Conservation (phyloP, 768 basidiomycete species). For the Xanthoconium purpureum region DNA sequence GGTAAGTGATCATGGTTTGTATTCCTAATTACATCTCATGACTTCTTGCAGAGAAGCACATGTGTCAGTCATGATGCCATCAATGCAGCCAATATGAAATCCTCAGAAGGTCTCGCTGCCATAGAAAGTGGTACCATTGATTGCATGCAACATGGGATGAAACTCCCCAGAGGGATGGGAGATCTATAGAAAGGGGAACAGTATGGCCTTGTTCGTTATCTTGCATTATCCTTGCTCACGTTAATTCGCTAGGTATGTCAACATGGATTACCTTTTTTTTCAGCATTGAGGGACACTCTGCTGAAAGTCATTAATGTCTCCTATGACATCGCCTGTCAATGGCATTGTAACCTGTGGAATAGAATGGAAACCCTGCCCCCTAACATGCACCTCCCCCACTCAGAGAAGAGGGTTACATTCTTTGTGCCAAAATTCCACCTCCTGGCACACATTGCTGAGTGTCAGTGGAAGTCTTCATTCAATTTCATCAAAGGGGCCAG, state of each 20-base stretch:
- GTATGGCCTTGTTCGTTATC: no score
- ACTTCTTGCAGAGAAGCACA: neutral
- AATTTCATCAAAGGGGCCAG: neutral
- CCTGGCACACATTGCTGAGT: no score
- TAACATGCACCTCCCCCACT: no score
- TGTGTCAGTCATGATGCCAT: neutral
- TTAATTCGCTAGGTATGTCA: neutral
- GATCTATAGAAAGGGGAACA: neutral
- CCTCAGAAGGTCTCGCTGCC: neutral
- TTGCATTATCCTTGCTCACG: no score
- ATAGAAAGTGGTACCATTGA: neutral
- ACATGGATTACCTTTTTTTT: neutral
- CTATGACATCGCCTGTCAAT: slow-evolving; percentile 20
- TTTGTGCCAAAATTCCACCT: no score
- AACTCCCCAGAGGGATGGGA: neutral
- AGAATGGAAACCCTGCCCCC: neutral
- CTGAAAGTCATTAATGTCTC: slow-evolving; percentile 8
- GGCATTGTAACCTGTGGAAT: neutral
- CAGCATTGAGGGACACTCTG: neutral
- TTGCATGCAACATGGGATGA: neutral
- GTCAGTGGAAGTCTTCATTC: no score
- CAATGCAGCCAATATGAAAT: neutral
- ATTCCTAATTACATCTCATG: no score
- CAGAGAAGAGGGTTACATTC: no score
- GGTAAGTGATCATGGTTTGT: no score